These are phyloP conservation scores for maize (Zea mays) DNA, from an alignment of 176 grass and related monocot species.

Conservation along the genomic window DNA sequence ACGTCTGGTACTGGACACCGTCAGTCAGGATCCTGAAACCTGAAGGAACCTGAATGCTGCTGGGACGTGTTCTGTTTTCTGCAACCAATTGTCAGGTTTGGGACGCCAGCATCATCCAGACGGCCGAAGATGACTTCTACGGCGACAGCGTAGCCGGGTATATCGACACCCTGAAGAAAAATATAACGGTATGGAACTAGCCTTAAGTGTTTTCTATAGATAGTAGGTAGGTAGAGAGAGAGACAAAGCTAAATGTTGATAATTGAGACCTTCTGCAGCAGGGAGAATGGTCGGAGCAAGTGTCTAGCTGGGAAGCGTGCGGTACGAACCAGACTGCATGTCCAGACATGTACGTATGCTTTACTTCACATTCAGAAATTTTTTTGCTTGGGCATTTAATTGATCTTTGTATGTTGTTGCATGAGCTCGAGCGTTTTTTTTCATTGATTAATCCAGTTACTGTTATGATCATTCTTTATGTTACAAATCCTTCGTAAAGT, in stretches of 20 bases:
- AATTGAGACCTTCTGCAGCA: slow-evolving; percentile 30
- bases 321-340: slow-evolving; percentile 44
- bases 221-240: background rate
- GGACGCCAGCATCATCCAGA: slow-evolving; percentile 46
- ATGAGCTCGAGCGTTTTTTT: background rate
- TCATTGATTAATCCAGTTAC: background rate
- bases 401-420: background rate
- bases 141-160: background rate
- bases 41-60: background rate
- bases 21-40: background rate
- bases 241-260: background rate
- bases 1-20: too few species aligned
- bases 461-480: background rate
- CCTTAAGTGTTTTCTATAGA: background rate
- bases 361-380: background rate
- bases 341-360: slow-evolving; percentile 58
- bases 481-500: background rate
- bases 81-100: slow-evolving; percentile 36
- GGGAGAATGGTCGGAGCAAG: slow-evolving; percentile 61
- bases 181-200: slow-evolving; percentile 33
- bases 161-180: slow-evolving; percentile 31
- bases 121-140: slow-evolving; percentile 35
- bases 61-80: background rate
- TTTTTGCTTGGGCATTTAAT: background rate
- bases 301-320: slow-evolving; percentile 58